phyloP scores from a whole-genome alignment of 2,329 filamentous ascomycete genomes.

The Dothistroma septosporum region DNA sequence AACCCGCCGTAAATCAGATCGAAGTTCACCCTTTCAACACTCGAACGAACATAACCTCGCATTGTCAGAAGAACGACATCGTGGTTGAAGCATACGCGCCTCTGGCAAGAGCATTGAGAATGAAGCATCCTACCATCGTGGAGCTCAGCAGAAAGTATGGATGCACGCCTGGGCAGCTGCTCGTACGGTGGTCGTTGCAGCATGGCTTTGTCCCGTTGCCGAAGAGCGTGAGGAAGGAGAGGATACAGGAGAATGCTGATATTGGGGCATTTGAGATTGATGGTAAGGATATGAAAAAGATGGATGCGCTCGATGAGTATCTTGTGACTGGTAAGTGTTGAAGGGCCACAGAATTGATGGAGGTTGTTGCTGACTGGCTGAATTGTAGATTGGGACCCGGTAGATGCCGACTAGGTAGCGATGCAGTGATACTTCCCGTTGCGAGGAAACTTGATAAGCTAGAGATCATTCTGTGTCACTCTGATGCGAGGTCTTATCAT shows the following conservation, averaged over 20 bases:
- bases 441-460: too few species aligned
- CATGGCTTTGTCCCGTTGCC: conserved; percentile 68
- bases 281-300: conserved; percentile 56
- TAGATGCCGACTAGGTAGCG: conserved; percentile 25
- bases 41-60: conserved; percentile 60
- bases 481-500: too few species aligned
- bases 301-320: conserved; percentile 67
- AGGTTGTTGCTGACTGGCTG: conserved; percentile 10
- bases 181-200: conserved; percentile 76
- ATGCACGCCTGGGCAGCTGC: conserved; percentile 67
- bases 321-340: conserved; percentile 64
- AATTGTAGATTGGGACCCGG: conserved; percentile 34
- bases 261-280: conserved; percentile 60
- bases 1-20: conserved; percentile 73
- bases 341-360: background rate
- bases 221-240: conserved; percentile 62
- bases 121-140: conserved; percentile 62
- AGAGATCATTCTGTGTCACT: too few species aligned
- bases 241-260: conserved; percentile 62
- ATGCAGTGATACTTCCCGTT: too few species aligned
- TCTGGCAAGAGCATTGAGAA: conserved; percentile 64
- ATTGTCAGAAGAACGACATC: conserved; percentile 63
- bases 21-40: conserved; percentile 83
- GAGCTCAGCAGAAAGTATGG: conserved; percentile 62
- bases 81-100: conserved; percentile 76